These are phyloP conservation scores for Malania oleifera DNA, from an alignment of 164 flowering plant genomes.

Conservation along the genomic window DNA sequence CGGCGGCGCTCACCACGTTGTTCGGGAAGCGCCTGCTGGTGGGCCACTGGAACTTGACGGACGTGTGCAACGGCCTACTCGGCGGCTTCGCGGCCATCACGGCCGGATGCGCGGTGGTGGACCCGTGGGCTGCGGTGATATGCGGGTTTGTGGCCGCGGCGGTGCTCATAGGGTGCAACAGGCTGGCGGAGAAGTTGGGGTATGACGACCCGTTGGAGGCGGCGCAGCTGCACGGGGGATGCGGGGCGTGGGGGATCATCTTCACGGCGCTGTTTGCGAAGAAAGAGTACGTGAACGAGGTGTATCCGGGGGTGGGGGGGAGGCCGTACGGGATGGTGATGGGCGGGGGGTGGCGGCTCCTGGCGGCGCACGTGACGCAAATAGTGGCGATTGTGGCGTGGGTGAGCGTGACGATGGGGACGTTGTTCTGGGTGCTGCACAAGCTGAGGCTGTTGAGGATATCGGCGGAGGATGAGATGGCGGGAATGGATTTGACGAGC, in stretches of 20 bases:
- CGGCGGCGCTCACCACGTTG: constrained; percentile 15
- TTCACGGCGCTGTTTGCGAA: constrained; percentile 32
- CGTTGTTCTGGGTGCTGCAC: constrained; percentile 25
- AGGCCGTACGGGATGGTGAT: constrained; percentile 32
- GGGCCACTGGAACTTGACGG: constrained; percentile 18
- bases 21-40: constrained; percentile 6
- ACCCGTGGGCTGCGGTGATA: constrained; percentile 20
- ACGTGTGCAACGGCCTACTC: constrained; percentile 17
- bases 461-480: constrained; percentile 30
- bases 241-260: constrained; percentile 36
- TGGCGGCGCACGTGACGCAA: constrained; percentile 33
- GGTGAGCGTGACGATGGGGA: constrained; percentile 37
- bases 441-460: constrained; percentile 32
- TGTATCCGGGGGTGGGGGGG: constrained; percentile 18
- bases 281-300: constrained; percentile 24
- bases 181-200: constrained; percentile 8
- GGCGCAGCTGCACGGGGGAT: constrained; percentile 34
- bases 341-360: constrained; percentile 32
- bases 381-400: constrained; percentile 25
- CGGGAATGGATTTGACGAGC: constrained; percentile 37
- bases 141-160: constrained; percentile 19
- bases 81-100: constrained; percentile 22
- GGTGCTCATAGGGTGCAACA: constrained; percentile 17
- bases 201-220: constrained; percentile 22
- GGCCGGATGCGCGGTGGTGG: constrained; percentile 17